phyloP scores from a whole-genome alignment of 2,329 filamentous ascomycete species.

The Fusarium nurragi region DNA sequence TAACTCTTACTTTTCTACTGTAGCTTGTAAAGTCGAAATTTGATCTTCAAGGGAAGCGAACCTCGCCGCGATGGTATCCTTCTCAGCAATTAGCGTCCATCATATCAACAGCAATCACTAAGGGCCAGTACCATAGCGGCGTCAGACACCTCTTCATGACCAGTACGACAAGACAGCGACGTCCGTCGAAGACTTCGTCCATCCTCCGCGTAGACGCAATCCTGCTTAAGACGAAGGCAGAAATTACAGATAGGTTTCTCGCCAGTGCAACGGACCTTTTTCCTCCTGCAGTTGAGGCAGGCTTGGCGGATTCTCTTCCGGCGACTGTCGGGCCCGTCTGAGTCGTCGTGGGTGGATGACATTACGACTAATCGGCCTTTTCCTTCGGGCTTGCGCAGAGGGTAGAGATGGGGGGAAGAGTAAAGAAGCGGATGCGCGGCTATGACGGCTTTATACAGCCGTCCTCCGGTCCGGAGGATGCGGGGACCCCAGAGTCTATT shows the following conservation, averaged over 20 bases:
- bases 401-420: not conserved
- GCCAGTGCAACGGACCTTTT: constrained; percentile 18
- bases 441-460: constrained; percentile 17
- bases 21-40: constrained; percentile 8
- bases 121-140: not conserved
- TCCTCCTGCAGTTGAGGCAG: constrained; percentile 20
- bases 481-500: not conserved
- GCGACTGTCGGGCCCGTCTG: constrained; percentile 14
- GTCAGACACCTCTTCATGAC: not conserved
- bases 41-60: constrained; percentile 9
- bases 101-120: too few species aligned
- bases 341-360: constrained; percentile 13
- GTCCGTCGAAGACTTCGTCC: constrained; percentile 10
- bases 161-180: not conserved
- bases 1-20: constrained; percentile 1
- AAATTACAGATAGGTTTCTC: constrained; percentile 21
- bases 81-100: not conserved
- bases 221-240: constrained; percentile 8
- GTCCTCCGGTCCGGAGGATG: not conserved
- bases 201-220: constrained; percentile 16
- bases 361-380: not conserved
- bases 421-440: not conserved
- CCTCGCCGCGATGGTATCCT: constrained; percentile 6
- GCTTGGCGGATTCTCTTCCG: constrained; percentile 23
- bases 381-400: not conserved